These are phyloP conservation scores for Gaultheria prostrata DNA, from an alignment of 148 eudicot species.

Conservation along the genomic window DNA sequence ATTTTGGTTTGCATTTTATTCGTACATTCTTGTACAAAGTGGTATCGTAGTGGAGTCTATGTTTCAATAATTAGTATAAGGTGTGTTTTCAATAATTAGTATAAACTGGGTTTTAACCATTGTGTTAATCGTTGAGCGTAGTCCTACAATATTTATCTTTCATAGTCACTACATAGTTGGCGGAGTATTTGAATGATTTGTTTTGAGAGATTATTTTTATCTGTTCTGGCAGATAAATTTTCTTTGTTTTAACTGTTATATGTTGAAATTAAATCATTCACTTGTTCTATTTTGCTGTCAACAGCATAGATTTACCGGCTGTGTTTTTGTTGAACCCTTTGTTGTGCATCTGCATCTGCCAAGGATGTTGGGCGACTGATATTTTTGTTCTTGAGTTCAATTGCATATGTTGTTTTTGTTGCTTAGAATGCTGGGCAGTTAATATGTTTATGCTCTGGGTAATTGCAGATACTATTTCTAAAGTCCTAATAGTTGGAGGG, in stretches of 20 bases:
- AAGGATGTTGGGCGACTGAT: background rate
- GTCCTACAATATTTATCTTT: background rate
- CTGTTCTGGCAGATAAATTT: background rate
- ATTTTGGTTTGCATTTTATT: background rate
- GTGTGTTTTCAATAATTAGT: background rate
- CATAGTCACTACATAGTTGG: background rate
- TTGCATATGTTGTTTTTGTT: background rate
- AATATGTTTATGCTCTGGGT: background rate
- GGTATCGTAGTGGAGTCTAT: background rate
- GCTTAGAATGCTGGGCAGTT: constrained; percentile 5
- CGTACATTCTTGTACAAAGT: background rate
- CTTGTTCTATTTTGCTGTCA: background rate
- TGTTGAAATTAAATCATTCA: background rate
- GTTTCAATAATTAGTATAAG: background rate
- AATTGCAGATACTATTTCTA: background rate
- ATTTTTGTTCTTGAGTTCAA: background rate
- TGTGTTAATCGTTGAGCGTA: background rate
- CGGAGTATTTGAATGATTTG: background rate
- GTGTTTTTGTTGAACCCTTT: background rate
- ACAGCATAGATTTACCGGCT: background rate
- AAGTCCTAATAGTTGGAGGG: constrained; percentile 4
- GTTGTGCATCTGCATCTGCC: background rate
- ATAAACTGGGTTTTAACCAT: background rate
- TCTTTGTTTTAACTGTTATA: background rate
- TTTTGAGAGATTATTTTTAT: background rate